Evolutionary conservation across 345 rosid genomes (phyloP).

Genomic region (Rhodamnia rubescens): DNA sequence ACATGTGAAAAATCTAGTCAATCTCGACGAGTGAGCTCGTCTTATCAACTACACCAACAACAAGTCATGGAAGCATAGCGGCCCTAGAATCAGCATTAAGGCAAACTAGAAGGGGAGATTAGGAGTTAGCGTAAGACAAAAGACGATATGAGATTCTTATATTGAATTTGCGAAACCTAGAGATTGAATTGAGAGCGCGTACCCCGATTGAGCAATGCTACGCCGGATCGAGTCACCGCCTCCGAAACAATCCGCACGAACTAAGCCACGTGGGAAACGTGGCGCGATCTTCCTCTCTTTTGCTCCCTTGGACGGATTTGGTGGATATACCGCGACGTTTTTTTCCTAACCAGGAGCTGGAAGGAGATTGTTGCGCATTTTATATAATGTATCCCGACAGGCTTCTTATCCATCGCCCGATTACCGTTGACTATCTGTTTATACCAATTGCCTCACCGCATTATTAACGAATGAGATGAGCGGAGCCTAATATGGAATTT

Average conservation of each 20-base stretch:
- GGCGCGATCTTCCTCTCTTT: background rate
- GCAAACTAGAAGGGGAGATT: background rate
- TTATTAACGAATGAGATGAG: no score
- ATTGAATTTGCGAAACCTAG: background rate
- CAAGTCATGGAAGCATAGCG: background rate
- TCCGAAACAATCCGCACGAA: background rate
- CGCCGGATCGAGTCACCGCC: background rate
- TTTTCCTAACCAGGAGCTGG: no score
- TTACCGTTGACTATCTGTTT: background rate
- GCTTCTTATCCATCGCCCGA: background rate
- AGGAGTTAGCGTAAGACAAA: background rate
- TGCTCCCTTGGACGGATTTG: background rate
- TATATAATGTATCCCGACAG: background rate
- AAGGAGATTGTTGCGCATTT: background rate
- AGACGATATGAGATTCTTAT: background rate
- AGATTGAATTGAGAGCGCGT: background rate
- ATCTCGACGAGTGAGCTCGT: background rate
- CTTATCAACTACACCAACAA: background rate
- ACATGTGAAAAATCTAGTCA: background rate
- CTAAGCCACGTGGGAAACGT: background rate
- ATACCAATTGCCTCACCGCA: background rate
- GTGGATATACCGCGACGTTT: background rate
- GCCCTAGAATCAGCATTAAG: background rate
- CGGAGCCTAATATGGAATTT: background rate
- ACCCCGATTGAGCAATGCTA: background rate